Evolutionary conservation across 371 early-diverging fungal species (phyloP), one percentile per base, ranked within the genome.

Genomic region (Parasitella parasitica): DNA sequence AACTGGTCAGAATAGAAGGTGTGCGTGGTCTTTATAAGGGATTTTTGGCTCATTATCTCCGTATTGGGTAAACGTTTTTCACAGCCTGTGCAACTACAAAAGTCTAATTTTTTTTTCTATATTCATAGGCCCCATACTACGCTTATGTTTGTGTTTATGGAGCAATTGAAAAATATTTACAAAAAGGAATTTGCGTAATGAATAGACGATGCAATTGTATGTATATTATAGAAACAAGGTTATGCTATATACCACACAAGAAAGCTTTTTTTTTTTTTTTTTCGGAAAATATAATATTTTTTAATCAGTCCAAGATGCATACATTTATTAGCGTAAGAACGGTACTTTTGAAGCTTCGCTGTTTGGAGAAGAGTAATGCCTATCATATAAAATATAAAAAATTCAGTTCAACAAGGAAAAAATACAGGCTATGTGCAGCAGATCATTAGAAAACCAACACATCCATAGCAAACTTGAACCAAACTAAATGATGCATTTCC

Each of bases 61-160:
- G 98, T 46, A 88, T 96, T 64, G 97, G 97, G 91, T 91, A 83
- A 72, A 78, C 22, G 18, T 43, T 70, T 51, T 30, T 57, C 34
- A 22, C 20, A n/a, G 8, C 28, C n/a, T 28, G 37, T 35, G 8
- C 22, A 24, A 15, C 24, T 11, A 28, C 15, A 38, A 32, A 32
- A 22, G 35, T 48, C 15, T 54, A 36, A 32, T 12, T 18, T 20
- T 27, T 38, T 54, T 59, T 63, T 55, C 51, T 51, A 34, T n/a
- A n/a, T n/a, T 35, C 52, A 26, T 76, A 91, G 94, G 18, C 97
- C 97, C 16, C 97, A 97, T 69, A 97, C 97, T 6, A 87, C 95
- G 27, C 83, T 95, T 20, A 96, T 93, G 71, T 93, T 97, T 78
- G 91, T 96, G 18, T 96, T 97, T 74, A 80, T 96, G 83, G 94